These are phyloP conservation scores for Mortierella sp. DNA, from an alignment of 371 early-diverging fungal species.

Conservation along the genomic window DNA sequence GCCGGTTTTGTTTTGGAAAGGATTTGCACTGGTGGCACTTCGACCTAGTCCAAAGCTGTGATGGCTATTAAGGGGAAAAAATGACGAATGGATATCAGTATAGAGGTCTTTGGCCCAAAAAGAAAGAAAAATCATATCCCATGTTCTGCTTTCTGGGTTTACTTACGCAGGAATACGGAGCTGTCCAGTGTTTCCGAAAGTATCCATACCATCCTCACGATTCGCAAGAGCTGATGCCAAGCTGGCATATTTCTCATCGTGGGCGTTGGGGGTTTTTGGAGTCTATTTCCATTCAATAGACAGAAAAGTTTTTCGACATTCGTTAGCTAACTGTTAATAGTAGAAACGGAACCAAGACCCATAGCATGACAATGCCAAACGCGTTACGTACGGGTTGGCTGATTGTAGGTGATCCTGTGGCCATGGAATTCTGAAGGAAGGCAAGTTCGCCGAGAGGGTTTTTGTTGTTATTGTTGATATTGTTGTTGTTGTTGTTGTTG, in stretches of 20 bases:
- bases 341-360: conserved; percentile 25
- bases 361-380: conserved; percentile 6
- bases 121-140: neutral
- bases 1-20: conserved; percentile 35
- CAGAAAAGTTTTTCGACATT: neutral
- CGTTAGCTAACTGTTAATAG: conserved; percentile 12
- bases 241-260: conserved; percentile 48
- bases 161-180: conserved; percentile 63
- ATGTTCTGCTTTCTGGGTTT: no score
- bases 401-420: conserved; percentile 14
- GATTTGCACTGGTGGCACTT: conserved; percentile 30
- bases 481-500: conserved; percentile 25
- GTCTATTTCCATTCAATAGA: conserved; percentile 4
- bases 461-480: neutral
- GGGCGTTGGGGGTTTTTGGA: conserved; percentile 12
- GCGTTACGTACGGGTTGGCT: conserved; percentile 33
- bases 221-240: conserved; percentile 32
- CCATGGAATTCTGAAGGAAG: conserved; percentile 43
- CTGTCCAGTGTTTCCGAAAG: conserved; percentile 66
- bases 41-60: conserved; percentile 21
- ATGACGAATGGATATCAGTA: neutral
- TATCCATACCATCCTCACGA: conserved; percentile 66
- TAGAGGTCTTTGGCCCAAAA: no score
- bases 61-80: conserved; percentile 11
- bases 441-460: conserved; percentile 44